Evolutionary conservation across 345 rosid species (phyloP), one percentile per base, ranked within the genome.

Genomic region (Euphorbia lathyris): DNA sequence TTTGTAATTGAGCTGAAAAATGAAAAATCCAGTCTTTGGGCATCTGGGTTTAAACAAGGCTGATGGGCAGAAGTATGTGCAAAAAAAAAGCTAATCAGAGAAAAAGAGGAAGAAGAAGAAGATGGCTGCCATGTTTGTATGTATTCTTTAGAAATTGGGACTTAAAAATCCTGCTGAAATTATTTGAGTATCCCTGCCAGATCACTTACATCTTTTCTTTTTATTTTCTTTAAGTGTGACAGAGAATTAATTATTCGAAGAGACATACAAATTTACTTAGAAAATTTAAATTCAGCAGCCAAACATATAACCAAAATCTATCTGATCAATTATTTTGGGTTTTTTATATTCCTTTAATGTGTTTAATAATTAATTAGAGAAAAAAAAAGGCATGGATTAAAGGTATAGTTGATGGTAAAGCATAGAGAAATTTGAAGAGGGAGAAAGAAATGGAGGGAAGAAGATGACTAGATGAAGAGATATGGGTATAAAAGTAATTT

Each of bases 351-450:
- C 58, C 26, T 55, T 55, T 55, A n/a, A n/a, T 23, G 29, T 25
- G 23, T 38, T 27, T 19, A 9, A 9, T 23, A 23, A 55, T 55
- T 22, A 55, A 55, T 55, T 55, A 1, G 64, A 66, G 65, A 71
- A 75, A 77, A 42, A 73, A 62, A 43, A 50, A 77, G 79, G 72
- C 80, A 77, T 72, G 79, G 65, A 81, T 65, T 84, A 79, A 84
- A 77, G 75, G 68, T 43, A 55, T 62, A 32, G 64, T 53, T 50
- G 34, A 34, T 16, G 47, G 30, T 29, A 59, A 56, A 66, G 75
- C 82, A 69, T 75, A 82, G 75, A 69, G 80, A n/a, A n/a, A n/a
- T n/a, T n/a, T n/a, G n/a, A n/a, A n/a, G n/a, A n/a, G n/a, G n/a
- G n/a, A n/a, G n/a, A n/a, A n/a, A n/a, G n/a, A n/a, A n/a, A n/a